Evolutionary conservation across 2,329 filamentous ascomycete genomes (phyloP).

Genomic region (Colletotrichum sp.): DNA sequence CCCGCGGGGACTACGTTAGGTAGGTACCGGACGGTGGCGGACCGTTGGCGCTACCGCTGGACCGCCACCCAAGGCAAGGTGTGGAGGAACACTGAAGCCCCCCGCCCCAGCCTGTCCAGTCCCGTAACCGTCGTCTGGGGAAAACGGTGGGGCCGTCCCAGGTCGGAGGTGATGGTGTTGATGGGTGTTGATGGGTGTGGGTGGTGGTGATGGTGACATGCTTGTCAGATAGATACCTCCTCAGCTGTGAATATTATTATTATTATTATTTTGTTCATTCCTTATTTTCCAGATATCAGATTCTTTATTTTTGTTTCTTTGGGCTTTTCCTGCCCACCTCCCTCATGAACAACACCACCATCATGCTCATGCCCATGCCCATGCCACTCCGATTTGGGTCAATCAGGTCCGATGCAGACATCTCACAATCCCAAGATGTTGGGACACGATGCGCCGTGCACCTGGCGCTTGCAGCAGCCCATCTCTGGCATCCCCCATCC

Average conservation of each 20-base stretch:
- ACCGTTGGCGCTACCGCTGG: conserved; percentile 7
- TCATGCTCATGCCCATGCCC: not conserved
- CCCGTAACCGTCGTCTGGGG: not conserved
- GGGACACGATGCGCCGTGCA: not conserved
- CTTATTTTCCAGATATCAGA: not conserved
- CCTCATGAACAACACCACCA: not conserved
- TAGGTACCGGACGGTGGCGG: conserved; percentile 3
- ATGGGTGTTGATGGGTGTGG: not conserved
- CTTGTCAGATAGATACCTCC: not conserved
- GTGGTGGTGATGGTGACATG: not conserved
- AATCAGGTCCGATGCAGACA: conserved; percentile 5
- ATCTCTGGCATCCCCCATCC: not conserved
- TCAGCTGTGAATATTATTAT: not conserved
- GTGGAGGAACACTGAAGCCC: not conserved
- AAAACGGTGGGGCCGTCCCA: conserved; percentile 9
- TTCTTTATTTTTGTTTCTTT: not conserved
- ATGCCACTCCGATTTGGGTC: not conserved
- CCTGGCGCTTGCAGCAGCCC: not conserved
- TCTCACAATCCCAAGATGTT: not conserved
- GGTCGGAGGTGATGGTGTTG: not conserved
- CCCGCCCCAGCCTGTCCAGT: not conserved
- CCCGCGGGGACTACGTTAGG: not conserved
- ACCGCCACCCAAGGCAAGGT: not conserved
- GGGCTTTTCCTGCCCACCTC: not conserved
- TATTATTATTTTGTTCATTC: not conserved